phyloP scores from a whole-genome alignment of 208 protist genomes.

The Leishmania arabica region DNA sequence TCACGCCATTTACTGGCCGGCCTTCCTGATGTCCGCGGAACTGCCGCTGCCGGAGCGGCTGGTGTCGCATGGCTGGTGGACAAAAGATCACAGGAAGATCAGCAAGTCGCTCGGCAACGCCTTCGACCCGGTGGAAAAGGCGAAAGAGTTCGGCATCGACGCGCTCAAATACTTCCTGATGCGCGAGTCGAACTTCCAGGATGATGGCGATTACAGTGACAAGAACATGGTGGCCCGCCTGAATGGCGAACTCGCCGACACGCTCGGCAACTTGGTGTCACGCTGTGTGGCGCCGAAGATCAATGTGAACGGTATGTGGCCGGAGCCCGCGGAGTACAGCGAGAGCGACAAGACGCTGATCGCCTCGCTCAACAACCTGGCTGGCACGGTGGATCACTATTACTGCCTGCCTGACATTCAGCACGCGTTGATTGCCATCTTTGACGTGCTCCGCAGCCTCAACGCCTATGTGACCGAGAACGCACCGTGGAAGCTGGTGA shows the following conservation, averaged over 20 bases:
- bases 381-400: constrained; percentile 80
- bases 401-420: constrained; percentile 89
- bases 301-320: constrained; percentile 78
- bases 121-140: constrained; percentile 92
- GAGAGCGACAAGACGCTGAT: constrained; percentile 66
- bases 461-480: constrained; percentile 93
- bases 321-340: constrained; percentile 65
- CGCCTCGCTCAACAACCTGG: constrained; percentile 60
- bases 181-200: constrained; percentile 93
- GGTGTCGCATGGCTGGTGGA: constrained; percentile 96
- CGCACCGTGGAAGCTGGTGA: constrained; percentile 93
- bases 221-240: constrained; percentile 81
- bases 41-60: constrained; percentile 93
- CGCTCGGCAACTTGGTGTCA: constrained; percentile 93
- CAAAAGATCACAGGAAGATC: constrained; percentile 96
- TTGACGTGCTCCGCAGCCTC: constrained; percentile 82
- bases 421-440: constrained; percentile 80
- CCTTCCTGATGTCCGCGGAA: constrained; percentile 96
- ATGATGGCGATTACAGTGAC: constrained; percentile 97
- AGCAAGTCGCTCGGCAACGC: constrained; percentile 98
- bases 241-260: constrained; percentile 95
- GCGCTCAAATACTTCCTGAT: constrained; percentile 96
- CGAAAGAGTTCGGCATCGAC: constrained; percentile 88
- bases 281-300: constrained; percentile 86
- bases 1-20: constrained; percentile 99